Evolutionary conservation across 1,284 basidiomycete genomes (phyloP), one percentile per base, ranked within the genome.

Genomic region (Cutaneotrichosporon cavernicola): DNA sequence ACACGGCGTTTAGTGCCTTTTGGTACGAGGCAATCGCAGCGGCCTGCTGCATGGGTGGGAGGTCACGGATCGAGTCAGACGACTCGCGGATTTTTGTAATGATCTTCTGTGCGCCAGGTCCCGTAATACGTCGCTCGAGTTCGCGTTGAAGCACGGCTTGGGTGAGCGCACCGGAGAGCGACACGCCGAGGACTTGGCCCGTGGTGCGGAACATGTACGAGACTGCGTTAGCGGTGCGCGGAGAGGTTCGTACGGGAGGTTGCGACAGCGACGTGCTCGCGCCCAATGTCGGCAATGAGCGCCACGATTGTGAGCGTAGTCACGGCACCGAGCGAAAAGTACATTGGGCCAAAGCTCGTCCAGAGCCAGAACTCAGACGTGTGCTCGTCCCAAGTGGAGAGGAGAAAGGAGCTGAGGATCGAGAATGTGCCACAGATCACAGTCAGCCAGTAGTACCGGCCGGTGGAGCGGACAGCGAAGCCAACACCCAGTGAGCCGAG

Each of bases 201-300:
- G 90, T 91, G 6, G 91, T 93, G 71, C 92, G 84, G 82, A 92
- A 93, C 58, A 94, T 83, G 81, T 95, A 95, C 30, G 90, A 91
- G 71, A 94, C 91, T 94, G 72, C 14, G 31, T 32, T 56, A 58
- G 47, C 52, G 50, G 18, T n/a, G 22, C n/a, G 8, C 7, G 30
- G 1, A 43, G 22, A 26, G 34, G 26, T 4, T 83, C 90, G 81
- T 80, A 94, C 91, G 89, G 74, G 90, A 90, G 43, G 90, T 94
- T 57, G 90, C 91, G 36, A 94, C 87, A 2, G 92, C 75, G 32
- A 92, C 86, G 73, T 94, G 90, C 74, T 91, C 88, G 73, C 87
- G 87, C 56, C 85, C 83, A 22, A 95, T 90, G 64, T 87, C 85
- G 32, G 90, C 87, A 66, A 95, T 92, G 84, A 95, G 87, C 18